Percentiles rank a stretch among this genome's conserved stretches.
These are phyloP conservation scores for grape (Vitis vinifera) DNA, from an alignment of 164 flowering plant genomes.

Conservation along the genomic window DNA sequence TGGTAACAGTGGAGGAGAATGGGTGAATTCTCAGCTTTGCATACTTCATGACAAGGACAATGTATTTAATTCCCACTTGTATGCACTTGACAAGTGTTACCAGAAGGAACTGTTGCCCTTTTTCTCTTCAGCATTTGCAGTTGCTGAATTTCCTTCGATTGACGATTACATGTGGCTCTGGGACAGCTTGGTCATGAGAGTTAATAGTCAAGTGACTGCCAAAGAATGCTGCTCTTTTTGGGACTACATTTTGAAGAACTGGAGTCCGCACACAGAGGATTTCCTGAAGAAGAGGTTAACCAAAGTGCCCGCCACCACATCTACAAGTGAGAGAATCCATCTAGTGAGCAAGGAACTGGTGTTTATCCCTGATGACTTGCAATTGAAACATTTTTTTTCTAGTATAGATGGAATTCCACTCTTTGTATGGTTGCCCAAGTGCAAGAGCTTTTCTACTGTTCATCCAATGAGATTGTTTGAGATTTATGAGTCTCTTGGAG, in stretches of 20 bases:
- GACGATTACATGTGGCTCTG: constrained; percentile 16
- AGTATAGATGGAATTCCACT: not conserved
- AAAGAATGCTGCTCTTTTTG: constrained; percentile 13
- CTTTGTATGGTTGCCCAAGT: constrained; percentile 10
- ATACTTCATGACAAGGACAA: constrained; percentile 10
- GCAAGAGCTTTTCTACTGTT: not conserved
- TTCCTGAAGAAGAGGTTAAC: not conserved
- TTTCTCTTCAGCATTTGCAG: constrained; percentile 18
- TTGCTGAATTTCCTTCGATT: constrained; percentile 15
- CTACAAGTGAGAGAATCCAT: constrained; percentile 1
- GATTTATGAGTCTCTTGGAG: constrained; percentile 11
- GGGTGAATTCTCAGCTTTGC: constrained; percentile 18
- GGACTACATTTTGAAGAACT: constrained; percentile 3
- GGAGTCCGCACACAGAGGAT: constrained; percentile 5
- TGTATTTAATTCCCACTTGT: constrained; percentile 8
- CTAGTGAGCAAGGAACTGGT: not conserved
- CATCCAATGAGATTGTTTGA: constrained; percentile 5
- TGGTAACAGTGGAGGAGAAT: constrained; percentile 1
- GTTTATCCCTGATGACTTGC: constrained; percentile 10
- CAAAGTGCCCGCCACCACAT: constrained; percentile 5
- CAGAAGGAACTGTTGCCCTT: constrained; percentile 8
- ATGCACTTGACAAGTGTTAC: constrained; percentile 15
- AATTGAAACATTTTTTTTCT: not conserved
- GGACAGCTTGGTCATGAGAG: constrained; percentile 13
- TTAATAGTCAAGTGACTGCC: not conserved